Conservation (phyloP, 495 filamentous ascomycete genomes). For the Letharia columbiana region DNA sequence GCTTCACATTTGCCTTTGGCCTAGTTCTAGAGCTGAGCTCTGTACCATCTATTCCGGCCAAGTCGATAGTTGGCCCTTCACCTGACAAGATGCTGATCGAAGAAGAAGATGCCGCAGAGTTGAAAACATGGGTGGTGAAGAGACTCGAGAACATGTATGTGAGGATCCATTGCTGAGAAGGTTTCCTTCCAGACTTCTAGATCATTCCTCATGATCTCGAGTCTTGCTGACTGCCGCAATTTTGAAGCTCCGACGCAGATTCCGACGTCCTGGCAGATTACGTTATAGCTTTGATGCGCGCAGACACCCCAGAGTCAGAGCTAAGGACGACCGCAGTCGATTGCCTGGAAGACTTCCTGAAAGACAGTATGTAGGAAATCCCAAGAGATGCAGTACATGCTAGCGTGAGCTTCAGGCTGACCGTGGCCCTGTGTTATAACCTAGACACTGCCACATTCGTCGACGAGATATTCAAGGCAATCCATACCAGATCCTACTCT, state of each 20-base stretch:
- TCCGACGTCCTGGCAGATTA: conserved; percentile 94
- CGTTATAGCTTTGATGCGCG: conserved; percentile 77
- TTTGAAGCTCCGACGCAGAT: conserved; percentile 77
- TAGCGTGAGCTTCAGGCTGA: not conserved
- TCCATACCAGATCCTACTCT: conserved; percentile 55
- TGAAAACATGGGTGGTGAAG: conserved; percentile 87
- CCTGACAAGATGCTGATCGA: conserved; percentile 60
- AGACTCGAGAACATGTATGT: conserved; percentile 85
- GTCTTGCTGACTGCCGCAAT: not conserved
- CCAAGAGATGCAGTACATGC: not conserved
- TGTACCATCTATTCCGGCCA: not conserved
- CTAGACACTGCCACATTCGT: conserved; percentile 69
- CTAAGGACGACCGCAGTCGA: conserved; percentile 66
- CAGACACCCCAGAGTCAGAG: conserved; percentile 65
- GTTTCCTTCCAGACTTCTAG: not conserved
- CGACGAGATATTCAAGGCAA: conserved; percentile 71
- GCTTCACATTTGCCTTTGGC: not conserved
- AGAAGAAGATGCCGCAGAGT: conserved; percentile 60
- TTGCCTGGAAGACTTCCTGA: conserved; percentile 80
- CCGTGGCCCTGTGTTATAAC: not conserved
- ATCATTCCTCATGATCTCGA: not conserved
- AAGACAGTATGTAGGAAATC: conserved; percentile 52
- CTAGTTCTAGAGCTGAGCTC: not conserved
- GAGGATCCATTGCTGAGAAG: not conserved
- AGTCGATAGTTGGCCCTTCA: not conserved